These are phyloP conservation scores for Penicillium paneum DNA, from an alignment of 2,329 filamentous ascomycete species.

Conservation along the genomic window DNA sequence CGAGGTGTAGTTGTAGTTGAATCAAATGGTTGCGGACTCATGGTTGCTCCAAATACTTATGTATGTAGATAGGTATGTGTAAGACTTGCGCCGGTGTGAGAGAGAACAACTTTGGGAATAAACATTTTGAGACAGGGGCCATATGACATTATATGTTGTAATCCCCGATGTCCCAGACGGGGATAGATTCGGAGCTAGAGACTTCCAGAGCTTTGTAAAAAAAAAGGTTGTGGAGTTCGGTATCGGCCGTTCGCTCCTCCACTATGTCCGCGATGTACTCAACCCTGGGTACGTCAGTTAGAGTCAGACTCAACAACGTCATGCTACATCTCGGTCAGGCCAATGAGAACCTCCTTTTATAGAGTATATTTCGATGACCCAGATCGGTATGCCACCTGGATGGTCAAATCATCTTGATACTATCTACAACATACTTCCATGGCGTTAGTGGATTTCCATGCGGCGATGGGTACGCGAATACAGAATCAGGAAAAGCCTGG, in stretches of 20 bases:
- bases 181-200: not conserved
- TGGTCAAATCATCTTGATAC: not conserved
- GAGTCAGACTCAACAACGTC: not conserved
- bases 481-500: not conserved
- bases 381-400: not conserved
- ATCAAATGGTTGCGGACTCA: conserved; percentile 11
- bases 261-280: not conserved
- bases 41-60: not conserved
- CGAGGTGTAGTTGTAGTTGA: conserved; percentile 19
- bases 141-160: not conserved
- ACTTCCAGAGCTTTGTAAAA: not conserved
- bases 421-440: not conserved
- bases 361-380: no score
- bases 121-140: not conserved
- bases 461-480: not conserved
- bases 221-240: not conserved
- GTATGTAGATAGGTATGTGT: not conserved
- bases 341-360: not conserved
- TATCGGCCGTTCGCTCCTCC: not conserved
- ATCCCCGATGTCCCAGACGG: no score
- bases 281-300: not conserved
- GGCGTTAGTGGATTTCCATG: not conserved
- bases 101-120: not conserved
- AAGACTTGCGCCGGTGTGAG: not conserved
- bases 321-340: not conserved